These are phyloP conservation scores for Pulveroboletus sp. DNA, from an alignment of 768 basidiomycete genomes.

Conservation along the genomic window DNA sequence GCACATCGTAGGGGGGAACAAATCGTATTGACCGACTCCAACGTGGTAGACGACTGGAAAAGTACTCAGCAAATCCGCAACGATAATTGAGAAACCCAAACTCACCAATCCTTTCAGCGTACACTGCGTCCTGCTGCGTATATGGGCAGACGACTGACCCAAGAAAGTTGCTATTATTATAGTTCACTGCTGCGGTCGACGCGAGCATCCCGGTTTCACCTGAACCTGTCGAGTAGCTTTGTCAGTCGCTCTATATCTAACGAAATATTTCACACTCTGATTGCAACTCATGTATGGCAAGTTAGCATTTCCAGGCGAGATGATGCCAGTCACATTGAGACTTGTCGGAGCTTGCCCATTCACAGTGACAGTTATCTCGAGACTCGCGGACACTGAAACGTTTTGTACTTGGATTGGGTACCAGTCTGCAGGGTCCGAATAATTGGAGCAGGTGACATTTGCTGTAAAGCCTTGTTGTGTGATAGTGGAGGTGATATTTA, in stretches of 20 bases:
- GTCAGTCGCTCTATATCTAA: not conserved
- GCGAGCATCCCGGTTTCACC: not conserved
- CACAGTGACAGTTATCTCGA: not conserved
- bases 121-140: not conserved
- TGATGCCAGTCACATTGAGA: not conserved
- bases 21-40: not conserved
- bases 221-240: not conserved
- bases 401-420: not conserved
- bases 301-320: not conserved
- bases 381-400: not conserved
- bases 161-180: constrained; percentile 1
- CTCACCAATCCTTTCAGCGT: not conserved
- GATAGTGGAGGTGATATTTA: not conserved
- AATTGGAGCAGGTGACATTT: not conserved
- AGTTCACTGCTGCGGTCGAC: not conserved
- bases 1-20: constrained; percentile 2
- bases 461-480: not conserved
- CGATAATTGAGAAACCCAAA: not conserved
- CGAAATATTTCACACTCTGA: not conserved
- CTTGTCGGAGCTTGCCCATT: not conserved
- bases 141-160: constrained; percentile 1
- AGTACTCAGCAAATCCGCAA: not conserved
- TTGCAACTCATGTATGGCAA: not conserved
- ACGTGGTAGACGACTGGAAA: not conserved
- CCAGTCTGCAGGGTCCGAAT: not conserved